A percentile compares a stretch with the other conserved stretches of the same genome.
These are phyloP conservation scores for Globisporangium canariense DNA, from an alignment of 352 stramenopile genomes.

Conservation along the genomic window DNA sequence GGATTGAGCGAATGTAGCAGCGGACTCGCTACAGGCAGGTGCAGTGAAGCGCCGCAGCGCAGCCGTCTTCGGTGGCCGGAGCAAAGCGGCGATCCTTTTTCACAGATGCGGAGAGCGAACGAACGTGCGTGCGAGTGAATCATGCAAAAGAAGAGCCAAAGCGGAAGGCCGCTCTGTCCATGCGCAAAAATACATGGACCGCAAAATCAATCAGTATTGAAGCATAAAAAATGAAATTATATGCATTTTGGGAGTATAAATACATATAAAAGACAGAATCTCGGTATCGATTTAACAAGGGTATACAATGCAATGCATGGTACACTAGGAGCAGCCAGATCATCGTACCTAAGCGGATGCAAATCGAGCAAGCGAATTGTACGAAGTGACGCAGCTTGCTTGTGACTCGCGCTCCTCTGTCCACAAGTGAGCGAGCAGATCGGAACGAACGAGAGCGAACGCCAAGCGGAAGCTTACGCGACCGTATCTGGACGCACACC, in stretches of 20 bases:
- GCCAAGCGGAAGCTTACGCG: not conserved
- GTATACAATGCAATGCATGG: no score
- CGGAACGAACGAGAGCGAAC: not conserved
- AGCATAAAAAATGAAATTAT: not conserved
- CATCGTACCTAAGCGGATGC: not conserved
- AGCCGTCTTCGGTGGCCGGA: no score
- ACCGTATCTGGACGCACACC: not conserved
- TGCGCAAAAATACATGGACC: not conserved
- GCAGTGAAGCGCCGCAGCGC: no score
- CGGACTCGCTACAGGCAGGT: no score
- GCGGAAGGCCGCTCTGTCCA: not conserved
- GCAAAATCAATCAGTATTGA: not conserved
- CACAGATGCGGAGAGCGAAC: not conserved
- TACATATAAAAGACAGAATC: not conserved
- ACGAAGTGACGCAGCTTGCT: constrained; percentile 8
- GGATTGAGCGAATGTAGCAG: no score
- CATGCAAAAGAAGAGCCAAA: not conserved
- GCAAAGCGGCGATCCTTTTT: no score
- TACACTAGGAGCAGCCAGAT: not conserved
- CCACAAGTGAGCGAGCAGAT: not conserved
- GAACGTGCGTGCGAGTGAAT: not conserved
- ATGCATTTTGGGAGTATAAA: not conserved
- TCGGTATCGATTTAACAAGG: not conserved
- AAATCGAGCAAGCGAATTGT: constrained; percentile 15
- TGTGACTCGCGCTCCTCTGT: not conserved